phyloP scores from a whole-genome alignment of 257 asterid species.

The Nicotiana attenuata region DNA sequence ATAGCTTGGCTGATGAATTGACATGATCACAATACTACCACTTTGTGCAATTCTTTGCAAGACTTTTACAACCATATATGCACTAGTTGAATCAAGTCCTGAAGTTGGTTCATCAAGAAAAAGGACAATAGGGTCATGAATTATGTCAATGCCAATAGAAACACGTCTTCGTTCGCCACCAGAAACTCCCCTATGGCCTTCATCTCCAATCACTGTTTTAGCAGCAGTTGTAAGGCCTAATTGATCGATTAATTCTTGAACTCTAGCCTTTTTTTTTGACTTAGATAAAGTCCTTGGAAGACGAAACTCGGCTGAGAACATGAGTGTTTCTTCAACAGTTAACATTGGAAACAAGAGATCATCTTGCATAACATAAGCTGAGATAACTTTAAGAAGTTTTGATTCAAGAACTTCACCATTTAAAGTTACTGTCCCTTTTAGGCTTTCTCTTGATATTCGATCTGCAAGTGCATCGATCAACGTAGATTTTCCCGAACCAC shows the following conservation, averaged over 20 bases:
- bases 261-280: slow-evolving; percentile 30
- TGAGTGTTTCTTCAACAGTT: slow-evolving; percentile 42
- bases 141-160: slow-evolving; percentile 39
- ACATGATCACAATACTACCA: slow-evolving; percentile 58
- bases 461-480: slow-evolving; percentile 38
- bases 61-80: slow-evolving; percentile 53
- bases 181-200: slow-evolving; percentile 43
- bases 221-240: slow-evolving; percentile 35
- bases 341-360: slow-evolving; percentile 42
- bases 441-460: slow-evolving; percentile 30
- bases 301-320: slow-evolving; percentile 42
- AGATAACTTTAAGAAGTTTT: slow-evolving; percentile 33
- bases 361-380: slow-evolving; percentile 46
- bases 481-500: slow-evolving; percentile 46
- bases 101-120: slow-evolving; percentile 74
- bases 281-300: slow-evolving; percentile 28
- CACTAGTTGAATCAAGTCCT: slow-evolving; percentile 66
- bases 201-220: slow-evolving; percentile 41
- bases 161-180: slow-evolving; percentile 46
- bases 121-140: slow-evolving; percentile 39
- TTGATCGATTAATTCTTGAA: slow-evolving; percentile 33
- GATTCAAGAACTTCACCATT: slow-evolving; percentile 33
- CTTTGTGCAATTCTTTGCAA: slow-evolving; percentile 45
- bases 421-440: slow-evolving; percentile 25
- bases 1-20: slow-evolving; percentile 42